These are phyloP conservation scores for Carallia brachiata DNA, from an alignment of 345 rosid species.

Conservation along the genomic window DNA sequence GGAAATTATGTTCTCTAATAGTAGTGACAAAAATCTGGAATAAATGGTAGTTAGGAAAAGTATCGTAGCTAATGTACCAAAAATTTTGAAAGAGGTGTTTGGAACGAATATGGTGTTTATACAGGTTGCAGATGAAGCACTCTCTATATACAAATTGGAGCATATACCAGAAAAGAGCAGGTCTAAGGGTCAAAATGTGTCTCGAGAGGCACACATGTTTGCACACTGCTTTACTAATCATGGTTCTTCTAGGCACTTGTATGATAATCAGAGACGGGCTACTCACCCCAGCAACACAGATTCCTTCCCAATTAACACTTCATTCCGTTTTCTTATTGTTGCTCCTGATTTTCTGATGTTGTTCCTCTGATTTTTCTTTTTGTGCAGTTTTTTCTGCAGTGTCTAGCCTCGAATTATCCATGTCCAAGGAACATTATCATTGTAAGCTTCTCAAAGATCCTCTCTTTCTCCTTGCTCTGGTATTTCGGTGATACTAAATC, in stretches of 20 bases:
- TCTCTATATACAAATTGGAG: constrained; percentile 89
- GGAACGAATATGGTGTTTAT: too few relatives aligned
- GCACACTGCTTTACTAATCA: constrained; percentile 84
- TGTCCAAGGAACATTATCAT: constrained; percentile 86
- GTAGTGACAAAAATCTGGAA: too few relatives aligned
- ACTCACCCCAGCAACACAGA: constrained; percentile 90
- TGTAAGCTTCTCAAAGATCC: constrained; percentile 48
- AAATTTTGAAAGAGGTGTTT: too few relatives aligned
- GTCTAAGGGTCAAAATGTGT: constrained; percentile 56
- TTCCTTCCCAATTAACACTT: neutral
- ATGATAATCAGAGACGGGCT: constrained; percentile 99
- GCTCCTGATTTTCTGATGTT: neutral
- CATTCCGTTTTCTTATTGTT: neutral
- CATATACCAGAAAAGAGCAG: constrained; percentile 63
- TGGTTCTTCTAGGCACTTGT: constrained; percentile 99
- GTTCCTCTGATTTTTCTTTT: constrained; percentile 6
- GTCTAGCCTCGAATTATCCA: constrained; percentile 90
- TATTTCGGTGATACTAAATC: neutral
- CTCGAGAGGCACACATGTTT: constrained; percentile 80
- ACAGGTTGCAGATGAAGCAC: constrained; percentile 91
- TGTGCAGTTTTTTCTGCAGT: constrained; percentile 88
- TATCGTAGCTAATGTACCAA: too few relatives aligned
- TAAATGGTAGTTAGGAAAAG: too few relatives aligned
- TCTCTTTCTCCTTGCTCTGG: neutral
- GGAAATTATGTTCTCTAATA: too few relatives aligned